Conservation (phyloP, 2,329 filamentous ascomycete genomes). For the Xylaria sp. region DNA sequence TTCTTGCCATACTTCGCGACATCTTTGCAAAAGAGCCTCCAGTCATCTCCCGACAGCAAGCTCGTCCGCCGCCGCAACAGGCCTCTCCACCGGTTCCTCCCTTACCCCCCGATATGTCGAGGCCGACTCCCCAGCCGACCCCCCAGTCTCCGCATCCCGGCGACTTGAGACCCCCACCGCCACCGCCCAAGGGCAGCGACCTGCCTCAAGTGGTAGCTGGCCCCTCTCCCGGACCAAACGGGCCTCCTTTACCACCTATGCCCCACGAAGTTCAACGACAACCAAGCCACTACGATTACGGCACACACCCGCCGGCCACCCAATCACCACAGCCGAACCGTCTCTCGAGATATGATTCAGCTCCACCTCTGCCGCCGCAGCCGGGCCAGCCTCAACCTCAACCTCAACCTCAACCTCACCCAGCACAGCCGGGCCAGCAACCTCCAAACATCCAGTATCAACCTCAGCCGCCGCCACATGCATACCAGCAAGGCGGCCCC, state of each 20-base stretch:
- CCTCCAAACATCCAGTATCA: slow-evolving; percentile 33
- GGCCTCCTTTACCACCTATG: slow-evolving; percentile 40
- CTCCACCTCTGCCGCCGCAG: slow-evolving; percentile 38
- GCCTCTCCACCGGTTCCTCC: slow-evolving; percentile 71
- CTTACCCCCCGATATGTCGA: slow-evolving; percentile 65
- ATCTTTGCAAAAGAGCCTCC: slow-evolving; percentile 95
- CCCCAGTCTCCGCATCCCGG: slow-evolving; percentile 39
- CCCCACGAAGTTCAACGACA: slow-evolving; percentile 37
- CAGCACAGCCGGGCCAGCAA: slow-evolving; percentile 35
- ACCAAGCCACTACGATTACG: slow-evolving; percentile 33
- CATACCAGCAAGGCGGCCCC: slow-evolving; percentile 26
- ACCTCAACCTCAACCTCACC: slow-evolving; percentile 27
- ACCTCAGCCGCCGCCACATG: slow-evolving; percentile 28
- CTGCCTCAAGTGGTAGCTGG: slow-evolving; percentile 37
- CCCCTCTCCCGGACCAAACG: slow-evolving; percentile 35
- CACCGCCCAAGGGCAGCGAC: slow-evolving; percentile 56
- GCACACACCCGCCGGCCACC: slow-evolving; percentile 14
- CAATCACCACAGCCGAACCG: slow-evolving; percentile 30
- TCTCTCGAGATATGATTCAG: slow-evolving; percentile 39
- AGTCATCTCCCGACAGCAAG: slow-evolving; percentile 72
- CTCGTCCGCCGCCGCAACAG: slow-evolving; percentile 43
- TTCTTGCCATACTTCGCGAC: slow-evolving; percentile 79
- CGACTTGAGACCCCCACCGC: slow-evolving; percentile 48
- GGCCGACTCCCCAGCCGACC: slow-evolving; percentile 41
- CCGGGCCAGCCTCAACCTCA: slow-evolving; percentile 27